phyloP scores from a whole-genome alignment of 192 early-diverging fungal species.

The Backusella morwellensis region DNA sequence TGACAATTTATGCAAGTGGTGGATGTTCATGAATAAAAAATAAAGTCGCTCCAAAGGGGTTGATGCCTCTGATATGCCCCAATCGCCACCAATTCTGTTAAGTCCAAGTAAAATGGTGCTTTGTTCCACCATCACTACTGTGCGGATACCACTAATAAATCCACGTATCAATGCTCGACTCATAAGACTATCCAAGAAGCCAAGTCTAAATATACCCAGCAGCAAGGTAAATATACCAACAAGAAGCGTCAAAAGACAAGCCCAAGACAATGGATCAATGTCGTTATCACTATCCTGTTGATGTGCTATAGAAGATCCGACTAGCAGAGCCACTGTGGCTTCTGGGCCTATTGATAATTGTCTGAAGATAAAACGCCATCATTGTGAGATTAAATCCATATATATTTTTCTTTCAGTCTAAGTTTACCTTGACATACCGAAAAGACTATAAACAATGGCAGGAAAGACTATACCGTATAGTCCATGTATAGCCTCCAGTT shows the following conservation, averaged over 20 bases:
- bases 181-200: slow-evolving; percentile 94
- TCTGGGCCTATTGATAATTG: slow-evolving; percentile 95
- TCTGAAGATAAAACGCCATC: slow-evolving; percentile 31
- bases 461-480: slow-evolving; percentile 86
- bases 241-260: slow-evolving; percentile 71
- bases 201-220: slow-evolving; percentile 92
- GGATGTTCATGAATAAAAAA: slow-evolving; percentile 64
- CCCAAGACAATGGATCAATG: slow-evolving; percentile 54
- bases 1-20: slow-evolving; percentile 64
- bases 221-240: slow-evolving; percentile 90
- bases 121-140: slow-evolving; percentile 91
- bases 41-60: slow-evolving; percentile 79
- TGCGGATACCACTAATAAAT: slow-evolving; percentile 92
- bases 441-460: slow-evolving; percentile 77
- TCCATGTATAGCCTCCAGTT: slow-evolving; percentile 82
- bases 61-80: slow-evolving; percentile 57
- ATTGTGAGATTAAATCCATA: not conserved
- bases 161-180: slow-evolving; percentile 91
- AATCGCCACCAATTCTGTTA: slow-evolving; percentile 29
- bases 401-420: not conserved
- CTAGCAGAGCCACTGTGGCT: slow-evolving; percentile 37
- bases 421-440: slow-evolving; percentile 87
- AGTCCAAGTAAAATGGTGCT: slow-evolving; percentile 71
- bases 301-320: slow-evolving; percentile 20
- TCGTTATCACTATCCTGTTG: slow-evolving; percentile 35